Evolutionary conservation across 2,329 filamentous ascomycete species (phyloP).

Genomic region (Herpotrichia juniperi): DNA sequence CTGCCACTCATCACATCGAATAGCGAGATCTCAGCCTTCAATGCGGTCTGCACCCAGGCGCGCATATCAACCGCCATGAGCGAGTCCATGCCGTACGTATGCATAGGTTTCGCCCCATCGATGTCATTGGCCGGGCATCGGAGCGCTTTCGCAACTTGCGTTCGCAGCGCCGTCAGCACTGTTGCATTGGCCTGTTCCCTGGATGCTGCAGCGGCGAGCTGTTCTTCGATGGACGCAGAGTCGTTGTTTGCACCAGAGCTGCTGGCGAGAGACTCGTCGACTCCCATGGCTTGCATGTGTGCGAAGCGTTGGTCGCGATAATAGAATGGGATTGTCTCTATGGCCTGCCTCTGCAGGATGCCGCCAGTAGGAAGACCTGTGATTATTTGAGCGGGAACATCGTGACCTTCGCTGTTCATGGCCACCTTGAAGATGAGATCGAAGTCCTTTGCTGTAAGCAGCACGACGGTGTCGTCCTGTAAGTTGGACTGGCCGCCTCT

Average conservation of each 20-base stretch:
- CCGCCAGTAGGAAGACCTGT: too few species aligned
- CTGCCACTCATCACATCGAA: conserved; percentile 15
- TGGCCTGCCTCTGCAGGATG: too few species aligned
- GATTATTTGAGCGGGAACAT: too few species aligned
- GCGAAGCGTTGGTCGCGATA: too few species aligned
- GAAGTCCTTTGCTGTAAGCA: background rate
- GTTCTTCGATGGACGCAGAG: too few species aligned
- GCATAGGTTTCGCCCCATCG: conserved; percentile 17
- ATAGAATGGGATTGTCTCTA: too few species aligned
- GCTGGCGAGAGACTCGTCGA: too few species aligned
- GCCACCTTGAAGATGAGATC: background rate
- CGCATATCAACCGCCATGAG: conserved; percentile 8
- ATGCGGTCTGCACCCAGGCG: conserved; percentile 10
- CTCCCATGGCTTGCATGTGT: too few species aligned
- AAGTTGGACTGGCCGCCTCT: background rate
- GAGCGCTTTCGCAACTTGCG: background rate
- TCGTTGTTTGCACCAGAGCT: too few species aligned
- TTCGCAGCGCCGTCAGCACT: background rate
- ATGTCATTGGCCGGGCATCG: conserved; percentile 11
- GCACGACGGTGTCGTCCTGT: background rate
- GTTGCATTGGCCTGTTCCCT: too few species aligned
- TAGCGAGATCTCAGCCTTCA: conserved; percentile 4
- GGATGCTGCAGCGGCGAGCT: too few species aligned
- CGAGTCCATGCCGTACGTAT: conserved; percentile 18
- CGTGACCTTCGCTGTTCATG: too few species aligned